A percentile compares a stretch with the other conserved stretches of the same genome.
Evolutionary conservation across 2,329 filamentous ascomycete species (phyloP).

Genomic region (Diaporthe helianthi): DNA sequence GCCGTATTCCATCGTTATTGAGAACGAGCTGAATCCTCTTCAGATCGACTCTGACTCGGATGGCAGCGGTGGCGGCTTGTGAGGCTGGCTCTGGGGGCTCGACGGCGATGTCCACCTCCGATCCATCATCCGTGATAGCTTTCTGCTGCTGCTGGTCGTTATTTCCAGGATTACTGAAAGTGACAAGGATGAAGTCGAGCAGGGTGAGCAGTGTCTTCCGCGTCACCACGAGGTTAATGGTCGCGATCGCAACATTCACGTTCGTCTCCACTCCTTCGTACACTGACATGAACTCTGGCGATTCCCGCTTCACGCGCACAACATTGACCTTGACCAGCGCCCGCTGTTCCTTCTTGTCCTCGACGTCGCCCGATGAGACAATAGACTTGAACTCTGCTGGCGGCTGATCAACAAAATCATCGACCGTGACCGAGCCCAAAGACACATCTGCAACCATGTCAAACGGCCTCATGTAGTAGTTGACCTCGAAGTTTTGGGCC

Average conservation of each 20-base stretch:
- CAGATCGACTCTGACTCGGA: constrained; percentile 90
- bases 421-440: constrained; percentile 83
- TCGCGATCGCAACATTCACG: constrained; percentile 87
- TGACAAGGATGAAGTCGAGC: constrained; percentile 91
- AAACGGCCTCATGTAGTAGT: constrained; percentile 86
- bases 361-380: constrained; percentile 79
- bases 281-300: constrained; percentile 89
- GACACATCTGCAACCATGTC: constrained; percentile 95
- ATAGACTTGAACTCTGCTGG: constrained; percentile 95
- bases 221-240: constrained; percentile 95
- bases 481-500: constrained; percentile 85
- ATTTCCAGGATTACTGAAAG: constrained; percentile 73
- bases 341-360: constrained; percentile 77
- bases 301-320: constrained; percentile 85
- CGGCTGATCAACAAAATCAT: constrained; percentile 93
- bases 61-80: constrained; percentile 68
- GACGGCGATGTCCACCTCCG: constrained; percentile 48
- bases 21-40: constrained; percentile 93
- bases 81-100: constrained; percentile 45
- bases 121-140: constrained; percentile 48
- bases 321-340: constrained; percentile 91
- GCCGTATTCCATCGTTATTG: constrained; percentile 95
- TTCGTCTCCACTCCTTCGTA: constrained; percentile 96
- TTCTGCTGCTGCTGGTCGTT: constrained; percentile 43
- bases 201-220: constrained; percentile 90